Evolutionary conservation across 1,284 basidiomycete genomes (phyloP), one percentile per base, ranked within the genome.

Genomic region (Apiotrichum mycotoxinovorans): DNA sequence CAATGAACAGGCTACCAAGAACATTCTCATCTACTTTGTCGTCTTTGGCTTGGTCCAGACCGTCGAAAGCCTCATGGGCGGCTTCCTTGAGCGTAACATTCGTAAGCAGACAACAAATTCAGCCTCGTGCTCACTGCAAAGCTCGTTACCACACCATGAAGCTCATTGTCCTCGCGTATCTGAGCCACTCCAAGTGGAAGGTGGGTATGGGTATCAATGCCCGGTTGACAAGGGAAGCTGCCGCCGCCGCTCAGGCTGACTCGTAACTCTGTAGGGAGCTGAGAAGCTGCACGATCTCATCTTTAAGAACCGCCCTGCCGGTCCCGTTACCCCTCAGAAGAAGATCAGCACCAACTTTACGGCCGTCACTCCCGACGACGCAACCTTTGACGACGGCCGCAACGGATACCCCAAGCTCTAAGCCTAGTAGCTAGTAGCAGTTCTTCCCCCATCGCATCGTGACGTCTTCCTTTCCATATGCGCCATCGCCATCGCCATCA

Each of bases 141-240:
- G 73, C 70, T 30, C 68, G 70, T 64, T 75, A 73, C 63, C 71
- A 68, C 65, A 67, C 68, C 33, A 43, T 68, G 58, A 75, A 75
- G 56, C 66, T 75, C 23, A 40, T 67, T 26, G 59, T 70, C 63
- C 64, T 73, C 48, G 65, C 63, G 25, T 75, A 72, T 62, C 63
- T 75, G 37, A 63, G 68, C 25, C 72, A 75, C 66, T 69, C 73
- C 11, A 56, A 59, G 43, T 68, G 68, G 49, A 62, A 66, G 60
- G 70, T 66, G 20, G 50, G 66, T 54, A 17, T 34, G 20, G 45
- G 42, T 22, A 25, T 9, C 27, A 17, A 18, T 37, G 17, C 43
- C 30, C 7, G 30, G 30, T 30, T 30, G 7, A 12, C 30, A 30
- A 5, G 12, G 12, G 7, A 7, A 12, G 30, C 12, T 30, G 30